Base-by-base conservation (phyloP, 208 protist genomes). In the Trypanosoma caninum region DNA sequence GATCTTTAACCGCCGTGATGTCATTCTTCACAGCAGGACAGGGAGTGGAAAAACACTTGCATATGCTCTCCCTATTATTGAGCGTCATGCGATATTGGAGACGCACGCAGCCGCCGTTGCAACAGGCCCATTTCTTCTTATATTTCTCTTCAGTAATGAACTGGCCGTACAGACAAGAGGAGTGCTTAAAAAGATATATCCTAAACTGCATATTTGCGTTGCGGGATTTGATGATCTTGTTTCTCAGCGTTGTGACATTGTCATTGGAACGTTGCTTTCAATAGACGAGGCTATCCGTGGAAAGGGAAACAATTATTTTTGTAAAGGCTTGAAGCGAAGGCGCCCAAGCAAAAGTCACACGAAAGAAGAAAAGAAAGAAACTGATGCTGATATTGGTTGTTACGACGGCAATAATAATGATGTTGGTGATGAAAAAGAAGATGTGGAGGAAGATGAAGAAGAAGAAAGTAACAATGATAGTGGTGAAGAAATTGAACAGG, bases 41-140 rank as follows among this genome's bases (percentile, higher is more conserved):
- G 95, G 95, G 52, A 94, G 79, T 61, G 97, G 98, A 27, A 99
- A 99, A 80, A 99, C 99, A 31, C 69, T 99, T 0, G 97, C 97
- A 14, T 99, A 99, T 77, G 84, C 99, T 10, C 91, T 99, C 13
- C 99, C 99, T 7, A 75, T 95, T 46, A 80, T 97, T 45, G 84
- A 94, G 69, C 80, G 89, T 6, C 84, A 92, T 56, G 61, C 84
- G 5, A 76, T 91, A 25, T 23, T 89, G 6, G 80, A 87, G 62
- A 60, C 53, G 22, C 37, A 62, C 14, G 40, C 65, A 18, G 45
- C 45, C 28, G 23, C 52, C 27, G 44, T 25, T 4, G 25, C 44
- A 6, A 41, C 30, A 3, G 82, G 78, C 1, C 89, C 89, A 11
- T 95, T 95, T 58, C 37, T 92, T 51, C 59, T 95, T 0, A 75